Conservation (phyloP, 345 rosid species). For the Salix purpurea region DNA sequence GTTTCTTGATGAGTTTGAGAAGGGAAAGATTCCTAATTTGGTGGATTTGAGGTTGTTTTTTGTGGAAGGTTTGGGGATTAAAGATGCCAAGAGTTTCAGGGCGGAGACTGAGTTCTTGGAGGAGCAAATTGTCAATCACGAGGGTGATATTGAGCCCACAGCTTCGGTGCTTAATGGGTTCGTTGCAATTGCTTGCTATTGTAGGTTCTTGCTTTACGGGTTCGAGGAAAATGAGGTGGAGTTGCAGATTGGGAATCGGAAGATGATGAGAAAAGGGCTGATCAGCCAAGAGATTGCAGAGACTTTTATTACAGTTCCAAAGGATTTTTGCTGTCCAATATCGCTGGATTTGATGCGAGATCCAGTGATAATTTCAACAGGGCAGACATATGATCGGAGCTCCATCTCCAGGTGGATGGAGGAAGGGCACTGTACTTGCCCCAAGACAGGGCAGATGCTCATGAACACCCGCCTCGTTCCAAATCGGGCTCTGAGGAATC, state of each 20-base stretch:
- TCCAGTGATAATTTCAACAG: slow-evolving; percentile 82
- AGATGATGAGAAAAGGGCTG: slow-evolving; percentile 55
- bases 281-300: slow-evolving; percentile 69
- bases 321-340: slow-evolving; percentile 85
- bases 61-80: slow-evolving; percentile 53
- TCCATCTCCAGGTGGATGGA: slow-evolving; percentile 89
- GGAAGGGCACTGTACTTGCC: slow-evolving; percentile 83
- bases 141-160: slow-evolving; percentile 82
- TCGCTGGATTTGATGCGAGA: slow-evolving; percentile 86
- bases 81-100: slow-evolving; percentile 56
- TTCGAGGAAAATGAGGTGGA: slow-evolving; percentile 57
- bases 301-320: slow-evolving; percentile 59
- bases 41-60: slow-evolving; percentile 48
- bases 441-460: slow-evolving; percentile 80
- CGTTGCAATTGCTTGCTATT: slow-evolving; percentile 71
- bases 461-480: slow-evolving; percentile 63
- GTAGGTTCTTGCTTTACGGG: slow-evolving; percentile 72
- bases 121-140: slow-evolving; percentile 81
- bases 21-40: slow-evolving; percentile 46
- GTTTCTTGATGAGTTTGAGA: slow-evolving; percentile 68
- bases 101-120: slow-evolving; percentile 80
- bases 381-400: slow-evolving; percentile 87
- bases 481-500: slow-evolving; percentile 75
- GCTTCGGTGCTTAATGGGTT: slow-evolving; percentile 63
- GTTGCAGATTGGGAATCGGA: slow-evolving; percentile 39